Base-by-base conservation (phyloP, 1,284 basidiomycete genomes). In the Earliella scabrosa region DNA sequence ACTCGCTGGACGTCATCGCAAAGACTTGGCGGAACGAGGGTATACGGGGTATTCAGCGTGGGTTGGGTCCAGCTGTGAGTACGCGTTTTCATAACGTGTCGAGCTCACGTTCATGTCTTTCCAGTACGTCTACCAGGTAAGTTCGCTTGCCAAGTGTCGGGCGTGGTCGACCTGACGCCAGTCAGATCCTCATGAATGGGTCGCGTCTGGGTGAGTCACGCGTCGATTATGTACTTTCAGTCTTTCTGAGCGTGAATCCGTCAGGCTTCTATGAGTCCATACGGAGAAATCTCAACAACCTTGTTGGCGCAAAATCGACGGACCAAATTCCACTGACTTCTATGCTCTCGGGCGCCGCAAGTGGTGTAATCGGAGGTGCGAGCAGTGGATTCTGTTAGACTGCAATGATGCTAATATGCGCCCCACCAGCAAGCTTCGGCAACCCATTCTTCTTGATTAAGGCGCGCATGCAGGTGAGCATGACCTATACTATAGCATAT, bases 391-490 rank as follows among this genome's bases (percentile, higher is more conserved):
- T n/a, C n/a, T n/a, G n/a, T n/a, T n/a, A n/a, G n/a, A n/a, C n/a
- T n/a, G 35, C 16, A 24, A 16, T n/a, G 1, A 35, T 27, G 8
- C 27, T 46, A 40, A 54, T 26, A 16, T 48, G 5, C 29, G 4
- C 2, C 26, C 5, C 38, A n/a, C 53, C 23, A 61, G 62, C 61
- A n/a, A 56, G 50, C 35, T 76, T 97, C 32, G 97, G 97, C 45
- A 98, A 97, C 67, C 97, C 97, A 0, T 78, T 99, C 16, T 99
- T 97, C 77, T 79, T 99, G 48, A 87, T 99, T 71, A 99, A 99
- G 77, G 97, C 97, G 7, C 86, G 97, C 44, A 97, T 98, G 88
- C 97, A 99, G 79, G 90, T 90, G 23, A 64, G 80, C 44, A 47
- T 35, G 16, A n/a, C 27, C n/a, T 35, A 35, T 31, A 40, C 2